Percentiles rank a stretch among this genome's conserved stretches.
These are phyloP conservation scores for Jaltomata sinuosa DNA, from an alignment of 257 asterid species.

Conservation along the genomic window DNA sequence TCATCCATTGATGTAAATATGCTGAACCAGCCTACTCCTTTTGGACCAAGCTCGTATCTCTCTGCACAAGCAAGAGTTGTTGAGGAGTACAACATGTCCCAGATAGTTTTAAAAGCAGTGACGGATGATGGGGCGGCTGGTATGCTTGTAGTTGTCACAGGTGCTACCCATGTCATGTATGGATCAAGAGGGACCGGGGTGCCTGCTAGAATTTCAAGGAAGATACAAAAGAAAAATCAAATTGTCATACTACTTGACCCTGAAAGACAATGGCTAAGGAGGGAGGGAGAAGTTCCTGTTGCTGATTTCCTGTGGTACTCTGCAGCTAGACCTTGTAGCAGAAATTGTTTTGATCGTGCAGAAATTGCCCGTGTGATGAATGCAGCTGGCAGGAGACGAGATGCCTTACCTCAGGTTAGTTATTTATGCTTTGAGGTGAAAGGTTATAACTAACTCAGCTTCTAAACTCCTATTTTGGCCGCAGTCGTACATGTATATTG, in stretches of 20 bases:
- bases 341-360: conserved; percentile 97
- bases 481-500: not conserved
- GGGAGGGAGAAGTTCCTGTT: conserved; percentile 88
- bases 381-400: conserved; percentile 93
- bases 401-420: conserved; percentile 91
- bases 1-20: conserved; percentile 41
- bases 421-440: not conserved
- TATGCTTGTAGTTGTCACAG: conserved; percentile 82
- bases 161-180: conserved; percentile 67
- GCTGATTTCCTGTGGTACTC: conserved; percentile 99
- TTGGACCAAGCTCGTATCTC: conserved; percentile 79
- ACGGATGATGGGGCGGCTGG: conserved; percentile 53
- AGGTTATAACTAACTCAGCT: not conserved
- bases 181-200: conserved; percentile 92
- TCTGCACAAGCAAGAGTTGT: conserved; percentile 81
- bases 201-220: conserved; percentile 77
- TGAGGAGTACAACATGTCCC: conserved; percentile 88
- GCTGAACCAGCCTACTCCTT: conserved; percentile 46
- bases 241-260: conserved; percentile 70
- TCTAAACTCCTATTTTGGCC: not conserved
- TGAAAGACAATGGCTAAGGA: conserved; percentile 73
- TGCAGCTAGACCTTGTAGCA: conserved; percentile 83
- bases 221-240: conserved; percentile 70
- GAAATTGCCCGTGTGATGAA: conserved; percentile 97
- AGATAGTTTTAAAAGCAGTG: conserved; percentile 60